Evolutionary conservation across 148 eudicot genomes (phyloP), one percentile per base, ranked within the genome.

Genomic region (Chenopodium berlandieri): DNA sequence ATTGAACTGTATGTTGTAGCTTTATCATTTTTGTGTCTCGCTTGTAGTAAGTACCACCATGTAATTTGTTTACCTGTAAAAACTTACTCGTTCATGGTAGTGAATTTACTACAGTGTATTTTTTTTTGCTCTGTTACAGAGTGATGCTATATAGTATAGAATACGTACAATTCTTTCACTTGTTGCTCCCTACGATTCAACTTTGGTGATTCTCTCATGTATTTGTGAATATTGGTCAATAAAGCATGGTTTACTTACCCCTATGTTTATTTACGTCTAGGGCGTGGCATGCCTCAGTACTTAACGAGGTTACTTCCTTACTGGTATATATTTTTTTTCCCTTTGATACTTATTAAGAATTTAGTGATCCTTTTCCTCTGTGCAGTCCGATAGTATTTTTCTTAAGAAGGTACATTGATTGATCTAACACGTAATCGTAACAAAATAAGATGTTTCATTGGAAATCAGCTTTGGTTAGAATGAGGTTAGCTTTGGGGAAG

Each of bases 1-100:
- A 66, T 50, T 13, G 20, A 64, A 50, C 56, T 74, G 84, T 78
- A 76, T 81, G 78, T 80, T 77, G 76, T 70, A 78, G 77, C 56
- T 85, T 62, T 47, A 37, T 60, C 34, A 48, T 54, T 71, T 73
- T 14, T 76, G 34, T 63, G 54, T 37, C 68, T 1, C 44, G 32
- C 17, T 64, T 13, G 62, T 56, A 56, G 62, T 56, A 17, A 56
- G 0, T 56, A 17, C 62, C 3, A 56, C 22, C 62, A 56, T 16
- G 17, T 56, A 14, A 3, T 16, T 56, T 14, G 22, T 56, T 56
- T 56, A 56, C 62, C 17, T 56, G 62, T 56, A 14, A 56, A 56
- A 56, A 56, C 17, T 56, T 56, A 56, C 44, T 40, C 44, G 8
- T 40, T 40, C 19, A 56, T 16, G 22, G 62, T 56, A 56, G 62